Evolutionary conservation across 2,329 filamentous ascomycete genomes (phyloP), one percentile per base, ranked within the genome.

Genomic region (Periconia digitata): DNA sequence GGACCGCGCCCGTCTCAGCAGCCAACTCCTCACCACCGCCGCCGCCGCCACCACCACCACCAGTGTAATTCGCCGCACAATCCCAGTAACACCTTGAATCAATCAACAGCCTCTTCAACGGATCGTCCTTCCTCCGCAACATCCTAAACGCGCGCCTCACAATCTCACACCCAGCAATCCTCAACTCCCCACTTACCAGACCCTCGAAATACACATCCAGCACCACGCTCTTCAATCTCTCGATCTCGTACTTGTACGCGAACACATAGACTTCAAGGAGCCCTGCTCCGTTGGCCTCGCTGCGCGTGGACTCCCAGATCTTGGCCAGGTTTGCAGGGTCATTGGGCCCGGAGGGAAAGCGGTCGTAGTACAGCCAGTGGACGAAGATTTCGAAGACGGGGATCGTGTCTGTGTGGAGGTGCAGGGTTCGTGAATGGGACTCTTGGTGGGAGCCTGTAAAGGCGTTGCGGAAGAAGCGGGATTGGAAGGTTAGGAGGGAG

Each of bases 301-400:
- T 32, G 27, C 27, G 27, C 3, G n/a, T n/a, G n/a, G n/a, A n/a
- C n/a, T n/a, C n/a, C n/a, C n/a, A n/a, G n/a, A n/a, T 40, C 27
- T 18, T 42, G 13, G 27, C n/a, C 16, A 23, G n/a, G 10, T 8
- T n/a, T n/a, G n/a, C n/a, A n/a, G n/a, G n/a, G n/a, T n/a, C n/a
- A n/a, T 22, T 3, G 2, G 8, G 23, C 3, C 12, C n/a, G 3
- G 13, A 7, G 3, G 50, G 49, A 12, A 54, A 42, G 12, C 40
- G 39, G 10, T 49, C 40, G 21, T 47, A 43, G 36, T 63, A 60
- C 4, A 63, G 40, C 56, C 59, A 69, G 40, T 63, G 38, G n/a
- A 62, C 40, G 47, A 66, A 62, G 43, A 62, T 40, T 22, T 62
- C 55, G 27, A 69, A 59, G 3, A 51, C 50, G 8, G 43, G 24